Conservation (phyloP, 306 rosid genomes). For the Cicer chorassanicum region DNA sequence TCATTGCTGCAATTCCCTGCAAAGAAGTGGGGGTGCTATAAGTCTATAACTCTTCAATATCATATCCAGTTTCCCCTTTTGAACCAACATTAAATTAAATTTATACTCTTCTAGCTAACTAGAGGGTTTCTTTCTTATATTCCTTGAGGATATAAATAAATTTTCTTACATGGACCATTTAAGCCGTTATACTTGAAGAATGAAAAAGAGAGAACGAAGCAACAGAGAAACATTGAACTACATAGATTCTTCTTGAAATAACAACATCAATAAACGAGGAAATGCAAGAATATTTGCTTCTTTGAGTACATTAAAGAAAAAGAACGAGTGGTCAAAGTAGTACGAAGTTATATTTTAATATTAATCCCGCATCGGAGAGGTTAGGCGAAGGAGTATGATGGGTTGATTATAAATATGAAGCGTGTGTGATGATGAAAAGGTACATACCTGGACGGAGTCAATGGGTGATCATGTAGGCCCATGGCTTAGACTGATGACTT, state of each 20-base stretch:
- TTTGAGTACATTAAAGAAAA: background rate
- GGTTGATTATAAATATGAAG: conserved; percentile 15
- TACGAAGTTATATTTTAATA: background rate
- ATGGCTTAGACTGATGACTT: conserved; percentile 57
- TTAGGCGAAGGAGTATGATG: rapidly evolving
- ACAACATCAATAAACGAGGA: background rate
- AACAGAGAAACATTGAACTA: background rate
- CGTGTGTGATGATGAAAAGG: rapidly evolving
- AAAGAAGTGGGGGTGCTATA: background rate
- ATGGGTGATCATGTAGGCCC: conserved; percentile 57
- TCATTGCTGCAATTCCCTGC: background rate
- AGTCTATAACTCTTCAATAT: background rate
- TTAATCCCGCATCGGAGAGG: conserved; percentile 36
- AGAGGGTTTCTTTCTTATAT: background rate
- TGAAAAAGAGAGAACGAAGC: background rate
- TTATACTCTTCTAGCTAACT: background rate
- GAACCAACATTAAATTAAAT: background rate
- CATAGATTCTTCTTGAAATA: background rate
- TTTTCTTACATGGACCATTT: background rate
- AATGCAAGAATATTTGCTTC: background rate
- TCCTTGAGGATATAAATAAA: background rate
- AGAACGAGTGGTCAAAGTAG: background rate
- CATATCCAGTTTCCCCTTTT: background rate
- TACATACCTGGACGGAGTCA: conserved; percentile 73
- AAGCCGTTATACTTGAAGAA: background rate